Percentiles rank a stretch among this genome's conserved stretches.
Conservation (phyloP, 306 rosid genomes). For the Prunus campanulata region DNA sequence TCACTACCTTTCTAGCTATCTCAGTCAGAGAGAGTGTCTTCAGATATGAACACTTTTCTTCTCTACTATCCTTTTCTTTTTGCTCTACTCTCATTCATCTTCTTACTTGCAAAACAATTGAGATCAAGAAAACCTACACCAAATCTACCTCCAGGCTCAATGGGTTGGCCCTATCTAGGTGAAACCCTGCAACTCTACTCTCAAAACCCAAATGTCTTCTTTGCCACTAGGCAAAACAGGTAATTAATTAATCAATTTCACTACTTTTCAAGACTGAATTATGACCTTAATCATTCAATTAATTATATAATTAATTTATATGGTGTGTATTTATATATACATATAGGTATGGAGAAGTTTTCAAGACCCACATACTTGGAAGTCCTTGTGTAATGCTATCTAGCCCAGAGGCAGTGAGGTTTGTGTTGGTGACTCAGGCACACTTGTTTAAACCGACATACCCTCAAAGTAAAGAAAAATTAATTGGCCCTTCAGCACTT, state of each 20-base stretch:
- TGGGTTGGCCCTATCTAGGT: conserved; percentile 28
- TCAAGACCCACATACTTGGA: conserved; percentile 26
- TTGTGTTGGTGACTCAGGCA: conserved; percentile 23
- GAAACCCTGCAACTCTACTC: conserved; percentile 29
- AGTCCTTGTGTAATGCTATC: conserved; percentile 23
- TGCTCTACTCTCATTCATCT: not conserved
- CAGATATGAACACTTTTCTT: not conserved
- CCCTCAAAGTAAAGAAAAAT: conserved; percentile 26
- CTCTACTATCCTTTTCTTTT: not conserved
- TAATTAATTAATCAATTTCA: not conserved
- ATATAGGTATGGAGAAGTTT: conserved; percentile 24
- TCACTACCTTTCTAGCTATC: not conserved
- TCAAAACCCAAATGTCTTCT: conserved; percentile 26
- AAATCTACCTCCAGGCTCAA: conserved; percentile 26
- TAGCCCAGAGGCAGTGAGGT: conserved; percentile 23
- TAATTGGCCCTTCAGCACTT: conserved; percentile 31
- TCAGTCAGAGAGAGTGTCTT: not conserved
- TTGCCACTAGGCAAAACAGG: conserved; percentile 20
- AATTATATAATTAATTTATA: no score
- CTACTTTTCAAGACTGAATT: not conserved
- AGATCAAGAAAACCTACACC: not conserved
- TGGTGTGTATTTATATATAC: no score
- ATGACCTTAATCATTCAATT: not conserved
- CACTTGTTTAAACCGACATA: conserved; percentile 25
- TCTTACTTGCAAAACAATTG: conserved; percentile 1